Evolutionary conservation across 2,329 filamentous ascomycete genomes (phyloP), one percentile per base, ranked within the genome.

Genomic region (Didymella sp.): DNA sequence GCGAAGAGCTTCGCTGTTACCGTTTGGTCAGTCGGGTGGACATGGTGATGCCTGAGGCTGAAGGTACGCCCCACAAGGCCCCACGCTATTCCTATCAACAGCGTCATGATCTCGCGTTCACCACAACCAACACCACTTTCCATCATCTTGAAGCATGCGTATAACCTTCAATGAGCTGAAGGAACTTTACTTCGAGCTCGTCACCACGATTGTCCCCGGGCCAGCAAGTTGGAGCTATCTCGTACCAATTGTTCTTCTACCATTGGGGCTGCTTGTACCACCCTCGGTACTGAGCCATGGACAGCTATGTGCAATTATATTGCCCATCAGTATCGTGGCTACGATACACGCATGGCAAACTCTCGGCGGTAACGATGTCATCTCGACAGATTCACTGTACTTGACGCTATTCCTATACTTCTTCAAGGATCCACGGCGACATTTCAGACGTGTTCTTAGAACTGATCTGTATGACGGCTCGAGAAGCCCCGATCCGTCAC

Each of bases 371-470:
- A 60, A 49, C n/a, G 58, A 60, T 44, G 53, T 60, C 11, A 51
- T 57, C 11, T 57, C 44, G 2, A 60, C 49, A 46, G 49, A 60
- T 25, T 50, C 13, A 13, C 15, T 60, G 33, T 60, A 53, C 24
- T 27, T 57, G 48, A 60, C 53, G 5, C 31, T 57, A 0, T 60
- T 60, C 17, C 28, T 57, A n/a, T 60, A 57, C 35, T 43, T 49
- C 7, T 60, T 60, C 30, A 53, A 54, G 15, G 52, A 60, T 27
- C 58, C 58, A 12, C 53, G 53, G 27, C 33, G 6, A 7, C 35
- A 57, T n/a, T 60, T 57, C 28, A 53, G 45, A 47, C 53, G 41
- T 7, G 35, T 56, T 19, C 12, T 51, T 21, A 37, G 52, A 41
- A 12, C 8, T 12, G 17, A 42, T 2, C 13, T 1, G 1, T 9